Percentiles rank a stretch among this genome's conserved stretches.
These are phyloP conservation scores for Trichophyton verrucosum DNA, from an alignment of 2,329 filamentous ascomycete species.

Conservation along the genomic window DNA sequence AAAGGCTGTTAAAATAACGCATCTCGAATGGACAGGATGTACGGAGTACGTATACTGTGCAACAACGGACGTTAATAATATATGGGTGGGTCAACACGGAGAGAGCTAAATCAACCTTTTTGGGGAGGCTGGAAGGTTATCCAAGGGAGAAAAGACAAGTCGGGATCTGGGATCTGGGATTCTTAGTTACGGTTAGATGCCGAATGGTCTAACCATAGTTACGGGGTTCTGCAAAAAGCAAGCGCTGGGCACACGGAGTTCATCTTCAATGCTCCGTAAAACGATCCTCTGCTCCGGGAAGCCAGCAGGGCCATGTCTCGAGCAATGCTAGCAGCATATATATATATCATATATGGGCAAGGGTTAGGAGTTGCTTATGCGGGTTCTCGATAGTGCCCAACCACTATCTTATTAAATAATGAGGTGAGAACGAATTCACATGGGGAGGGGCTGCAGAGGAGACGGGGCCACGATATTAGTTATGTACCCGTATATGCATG, in stretches of 20 bases:
- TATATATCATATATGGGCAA: not conserved
- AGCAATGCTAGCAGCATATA: not conserved
- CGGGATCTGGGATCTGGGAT: not conserved
- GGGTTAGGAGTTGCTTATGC: not conserved
- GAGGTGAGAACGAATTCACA: not conserved
- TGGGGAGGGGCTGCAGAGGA: not conserved
- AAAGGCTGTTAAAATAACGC: constrained; percentile 1
- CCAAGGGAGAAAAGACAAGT: not conserved
- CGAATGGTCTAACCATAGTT: not conserved
- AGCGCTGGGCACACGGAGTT: not conserved
- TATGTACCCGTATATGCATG: constrained; percentile 3
- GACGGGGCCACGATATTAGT: not conserved
- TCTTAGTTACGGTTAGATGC: not conserved
- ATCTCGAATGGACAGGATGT: not conserved
- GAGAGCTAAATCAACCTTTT: not conserved
- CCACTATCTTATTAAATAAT: not conserved
- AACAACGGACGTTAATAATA: not conserved
- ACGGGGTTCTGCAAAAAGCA: not conserved
- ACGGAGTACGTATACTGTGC: not conserved
- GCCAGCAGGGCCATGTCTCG: not conserved
- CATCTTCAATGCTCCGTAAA: not conserved
- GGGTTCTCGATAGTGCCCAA: not conserved
- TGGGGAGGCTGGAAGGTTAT: not conserved
- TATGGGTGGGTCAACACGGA: not conserved
- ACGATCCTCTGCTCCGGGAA: not conserved